Evolutionary conservation across 2,329 filamentous ascomycete species (phyloP).

Genomic region (Microdochium trichocladiopsis): DNA sequence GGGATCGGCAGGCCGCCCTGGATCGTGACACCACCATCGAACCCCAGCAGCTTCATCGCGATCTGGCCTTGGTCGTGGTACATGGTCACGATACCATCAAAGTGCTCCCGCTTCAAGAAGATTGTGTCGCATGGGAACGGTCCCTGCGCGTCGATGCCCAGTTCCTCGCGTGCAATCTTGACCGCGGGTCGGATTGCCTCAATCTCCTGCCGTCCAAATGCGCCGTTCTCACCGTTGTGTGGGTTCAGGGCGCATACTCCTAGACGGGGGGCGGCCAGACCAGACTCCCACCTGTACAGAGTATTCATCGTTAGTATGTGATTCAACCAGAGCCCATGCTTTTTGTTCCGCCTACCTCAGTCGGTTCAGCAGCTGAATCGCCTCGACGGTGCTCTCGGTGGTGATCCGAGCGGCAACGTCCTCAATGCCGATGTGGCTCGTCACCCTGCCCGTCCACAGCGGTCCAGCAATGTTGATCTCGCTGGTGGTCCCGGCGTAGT

Average conservation of each 20-base stretch:
- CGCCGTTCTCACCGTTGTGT: conserved; percentile 24
- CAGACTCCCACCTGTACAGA: conserved; percentile 21
- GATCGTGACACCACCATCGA: conserved; percentile 25
- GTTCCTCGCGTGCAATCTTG: conserved; percentile 9
- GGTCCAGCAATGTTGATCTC: conserved; percentile 22
- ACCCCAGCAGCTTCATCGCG: conserved; percentile 23
- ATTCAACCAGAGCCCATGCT: neutral
- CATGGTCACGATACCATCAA: conserved; percentile 26
- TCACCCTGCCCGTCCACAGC: conserved; percentile 22
- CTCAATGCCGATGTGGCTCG: conserved; percentile 21
- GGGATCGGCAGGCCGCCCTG: conserved; percentile 22
- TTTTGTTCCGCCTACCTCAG: conserved; percentile 11
- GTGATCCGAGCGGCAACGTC: conserved; percentile 19
- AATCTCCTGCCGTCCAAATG: conserved; percentile 23
- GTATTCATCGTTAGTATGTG: neutral
- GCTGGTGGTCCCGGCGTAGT: conserved; percentile 19
- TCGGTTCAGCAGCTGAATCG: conserved; percentile 18
- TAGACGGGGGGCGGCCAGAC: conserved; percentile 18
- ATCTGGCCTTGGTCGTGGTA: conserved; percentile 28
- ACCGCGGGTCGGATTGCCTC: conserved; percentile 22
- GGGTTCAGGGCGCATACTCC: conserved; percentile 25
- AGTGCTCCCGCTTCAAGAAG: conserved; percentile 20
- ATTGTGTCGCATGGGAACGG: conserved; percentile 26
- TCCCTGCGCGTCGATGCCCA: conserved; percentile 19
- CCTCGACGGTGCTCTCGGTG: conserved; percentile 13